A percentile compares a stretch with the other conserved stretches of the same genome.
These are phyloP conservation scores for Mimosa pudica DNA, from an alignment of 306 rosid species.

Conservation along the genomic window DNA sequence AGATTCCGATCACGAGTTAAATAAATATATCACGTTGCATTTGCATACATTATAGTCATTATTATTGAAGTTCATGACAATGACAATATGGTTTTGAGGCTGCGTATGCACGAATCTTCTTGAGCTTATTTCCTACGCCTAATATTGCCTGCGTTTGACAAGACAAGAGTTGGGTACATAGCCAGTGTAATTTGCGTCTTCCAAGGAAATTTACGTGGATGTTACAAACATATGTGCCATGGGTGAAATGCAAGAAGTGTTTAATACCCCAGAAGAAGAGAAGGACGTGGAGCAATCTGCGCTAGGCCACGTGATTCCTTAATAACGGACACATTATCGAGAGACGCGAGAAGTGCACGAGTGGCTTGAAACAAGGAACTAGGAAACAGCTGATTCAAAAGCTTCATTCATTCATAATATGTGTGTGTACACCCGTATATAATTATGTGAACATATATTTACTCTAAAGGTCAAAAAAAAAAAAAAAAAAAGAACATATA, in stretches of 20 bases:
- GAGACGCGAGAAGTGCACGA: not conserved
- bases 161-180: not conserved
- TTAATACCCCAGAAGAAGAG: not conserved
- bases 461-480: no score
- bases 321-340: slow-evolving; percentile 25
- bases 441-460: no score
- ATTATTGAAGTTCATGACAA: not conserved
- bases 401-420: slow-evolving; percentile 4
- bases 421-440: no score
- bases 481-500: no score
- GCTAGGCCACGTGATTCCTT: slow-evolving; percentile 47
- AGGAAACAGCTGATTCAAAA: slow-evolving; percentile 16
- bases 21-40: not conserved
- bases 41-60: not conserved
- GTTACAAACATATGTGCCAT: not conserved
- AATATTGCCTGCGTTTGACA: slow-evolving; percentile 9
- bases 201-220: slow-evolving; percentile 5
- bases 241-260: slow-evolving; percentile 3
- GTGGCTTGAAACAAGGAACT: slow-evolving; percentile 16
- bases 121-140: slow-evolving; percentile 9
- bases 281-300: slow-evolving; percentile 1
- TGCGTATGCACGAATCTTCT: not conserved
- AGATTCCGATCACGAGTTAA: not conserved
- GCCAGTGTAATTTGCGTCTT: not conserved
- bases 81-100: not conserved